Conservation (phyloP, 169 alveolate species). For the Cryptosporidium sp. region DNA sequence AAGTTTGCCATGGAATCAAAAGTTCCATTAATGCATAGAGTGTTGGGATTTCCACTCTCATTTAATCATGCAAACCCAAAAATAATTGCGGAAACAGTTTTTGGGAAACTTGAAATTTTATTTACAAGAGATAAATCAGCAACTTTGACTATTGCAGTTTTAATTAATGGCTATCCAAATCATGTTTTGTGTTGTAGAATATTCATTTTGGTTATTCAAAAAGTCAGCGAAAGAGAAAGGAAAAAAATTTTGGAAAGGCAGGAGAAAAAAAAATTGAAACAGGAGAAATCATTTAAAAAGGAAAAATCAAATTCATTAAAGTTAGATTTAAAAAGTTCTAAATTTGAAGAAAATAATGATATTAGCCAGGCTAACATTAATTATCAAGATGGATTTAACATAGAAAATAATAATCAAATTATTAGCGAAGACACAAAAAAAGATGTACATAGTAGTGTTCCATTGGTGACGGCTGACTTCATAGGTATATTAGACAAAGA, state of each 20-base stretch:
- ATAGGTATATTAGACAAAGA: conserved; percentile 47
- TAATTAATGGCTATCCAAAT: conserved; percentile 57
- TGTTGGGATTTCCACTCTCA: conserved; percentile 71
- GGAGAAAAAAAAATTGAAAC: conserved; percentile 22
- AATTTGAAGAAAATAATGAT: conserved; percentile 20
- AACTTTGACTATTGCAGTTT: conserved; percentile 48
- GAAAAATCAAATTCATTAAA: background rate
- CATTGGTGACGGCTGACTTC: conserved; percentile 14
- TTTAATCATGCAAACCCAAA: conserved; percentile 63
- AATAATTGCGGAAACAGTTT: conserved; percentile 38
- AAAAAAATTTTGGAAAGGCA: conserved; percentile 38
- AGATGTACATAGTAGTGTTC: background rate
- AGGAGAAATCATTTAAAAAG: background rate
- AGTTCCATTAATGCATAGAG: conserved; percentile 85
- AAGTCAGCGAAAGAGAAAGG: conserved; percentile 69
- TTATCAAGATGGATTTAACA: background rate
- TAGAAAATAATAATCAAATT: background rate
- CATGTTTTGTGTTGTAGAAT: conserved; percentile 40
- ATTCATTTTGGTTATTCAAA: conserved; percentile 51
- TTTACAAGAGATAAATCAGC: conserved; percentile 64
- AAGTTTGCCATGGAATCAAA: conserved; percentile 82
- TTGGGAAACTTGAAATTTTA: conserved; percentile 45
- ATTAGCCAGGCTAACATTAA: background rate
- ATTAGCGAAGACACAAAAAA: background rate
- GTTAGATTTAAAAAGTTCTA: background rate